Evolutionary conservation across 108 stramenopile genomes (phyloP), one percentile per base, ranked within the genome.

Genomic region (Aurantiochytrium sp.): DNA sequence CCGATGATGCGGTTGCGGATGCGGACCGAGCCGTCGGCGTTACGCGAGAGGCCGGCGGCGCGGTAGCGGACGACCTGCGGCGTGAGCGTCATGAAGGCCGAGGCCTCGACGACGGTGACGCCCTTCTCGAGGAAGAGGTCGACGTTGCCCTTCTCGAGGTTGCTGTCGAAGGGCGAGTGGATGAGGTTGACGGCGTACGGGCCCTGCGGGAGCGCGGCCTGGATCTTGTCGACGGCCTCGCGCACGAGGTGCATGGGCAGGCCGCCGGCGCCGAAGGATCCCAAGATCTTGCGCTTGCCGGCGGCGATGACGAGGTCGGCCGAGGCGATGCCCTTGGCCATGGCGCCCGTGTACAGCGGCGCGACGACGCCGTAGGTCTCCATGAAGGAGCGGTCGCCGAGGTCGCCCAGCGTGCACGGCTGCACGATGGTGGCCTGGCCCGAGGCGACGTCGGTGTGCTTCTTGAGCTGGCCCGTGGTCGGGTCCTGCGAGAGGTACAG

Each of bases 341-440:
- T 65, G 59, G 59, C 59, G 34, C 59, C 59, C 32, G 59, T 65
- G 59, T 65, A 65, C 27, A 65, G 59, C 27, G 59, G 59, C 8
- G 59, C 59, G 1, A 65, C 59, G 34, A 65, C 59, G 34, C 59
- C 59, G 59, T 65, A 65, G 59, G 59, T 65, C 59, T 65, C 34
- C 59, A 65, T 65, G 59, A 65, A 65, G 59, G 32, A 30, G 27
- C 34, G 32, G 34, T 65, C 59, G 19, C 59, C 59, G 59, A 65
- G 59, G 59, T 65, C 59, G 34, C 59, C 34, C 15, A 65, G 59
- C 32, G 32, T 65, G 59, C 59, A 65, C 8, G 59, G 32, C 59
- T 65, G 59, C 59, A 65, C 59, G 2, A 65, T 65, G 59, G 59
- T 65, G 59, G 59, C 59, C 59, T 65, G 59, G 59, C 59, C 59